phyloP scores from a whole-genome alignment of 768 basidiomycete genomes.

The Auricularia cornea region DNA sequence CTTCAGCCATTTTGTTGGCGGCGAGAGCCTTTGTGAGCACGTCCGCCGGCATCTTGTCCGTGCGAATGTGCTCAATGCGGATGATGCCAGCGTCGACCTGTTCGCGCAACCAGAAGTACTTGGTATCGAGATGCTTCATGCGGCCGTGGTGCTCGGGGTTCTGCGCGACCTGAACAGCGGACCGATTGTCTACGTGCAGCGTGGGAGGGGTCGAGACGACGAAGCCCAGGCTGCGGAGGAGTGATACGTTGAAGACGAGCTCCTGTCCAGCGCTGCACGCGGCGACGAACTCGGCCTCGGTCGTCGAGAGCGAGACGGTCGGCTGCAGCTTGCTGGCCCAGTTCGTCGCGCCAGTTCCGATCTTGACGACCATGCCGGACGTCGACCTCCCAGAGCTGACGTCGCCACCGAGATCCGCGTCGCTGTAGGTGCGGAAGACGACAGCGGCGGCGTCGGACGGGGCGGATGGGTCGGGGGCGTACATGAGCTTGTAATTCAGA shows the following conservation, averaged over 20 bases:
- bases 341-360: background rate
- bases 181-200: conserved; percentile 30
- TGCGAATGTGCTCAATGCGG: background rate
- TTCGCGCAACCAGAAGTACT: conserved; percentile 18
- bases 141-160: conserved; percentile 21
- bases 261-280: conserved; percentile 12
- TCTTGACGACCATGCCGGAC: conserved; percentile 6
- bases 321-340: conserved; percentile 5
- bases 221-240: conserved; percentile 11
- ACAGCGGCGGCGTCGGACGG: background rate
- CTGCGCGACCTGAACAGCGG: conserved; percentile 21
- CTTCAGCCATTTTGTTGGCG: background rate
- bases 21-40: conserved; percentile 23
- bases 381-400: conserved; percentile 5
- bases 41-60: conserved; percentile 21
- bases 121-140: conserved; percentile 27
- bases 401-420: conserved; percentile 1
- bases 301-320: background rate
- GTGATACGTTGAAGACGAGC: conserved; percentile 16
- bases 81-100: background rate
- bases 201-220: conserved; percentile 10
- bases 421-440: conserved; percentile 9
- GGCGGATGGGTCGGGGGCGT: background rate
- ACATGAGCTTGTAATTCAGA: background rate
- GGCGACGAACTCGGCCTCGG: conserved; percentile 11